phyloP scores from a whole-genome alignment of 2,329 filamentous ascomycete genomes.

The Cercospora sesami region DNA sequence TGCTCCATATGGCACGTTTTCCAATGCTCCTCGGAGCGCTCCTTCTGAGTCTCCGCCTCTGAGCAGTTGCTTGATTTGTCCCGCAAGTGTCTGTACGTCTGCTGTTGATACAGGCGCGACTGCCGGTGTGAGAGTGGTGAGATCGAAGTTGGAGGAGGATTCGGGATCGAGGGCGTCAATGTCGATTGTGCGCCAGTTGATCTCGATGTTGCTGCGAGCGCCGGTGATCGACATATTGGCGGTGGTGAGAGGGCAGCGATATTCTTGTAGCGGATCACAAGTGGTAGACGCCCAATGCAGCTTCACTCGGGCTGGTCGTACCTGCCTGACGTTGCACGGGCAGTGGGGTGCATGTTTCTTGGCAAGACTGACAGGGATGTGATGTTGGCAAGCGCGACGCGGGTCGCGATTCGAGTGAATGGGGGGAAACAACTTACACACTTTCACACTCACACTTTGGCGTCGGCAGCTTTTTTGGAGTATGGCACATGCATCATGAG shows the following conservation, averaged over 20 bases:
- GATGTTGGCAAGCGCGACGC: slow-evolving; percentile 7
- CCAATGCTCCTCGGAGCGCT: slow-evolving; percentile 77
- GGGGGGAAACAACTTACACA: neutral
- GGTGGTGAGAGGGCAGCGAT: neutral
- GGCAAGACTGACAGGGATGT: slow-evolving; percentile 8
- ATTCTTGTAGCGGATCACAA: neutral
- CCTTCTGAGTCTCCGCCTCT: slow-evolving; percentile 85
- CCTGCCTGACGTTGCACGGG: slow-evolving; percentile 15
- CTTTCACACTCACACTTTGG: neutral
- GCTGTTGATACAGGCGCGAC: slow-evolving; percentile 71
- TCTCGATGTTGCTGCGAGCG: slow-evolving; percentile 43
- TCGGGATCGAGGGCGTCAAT: slow-evolving; percentile 89
- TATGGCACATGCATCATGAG: slow-evolving; percentile 14
- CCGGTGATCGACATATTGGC: slow-evolving; percentile 20
- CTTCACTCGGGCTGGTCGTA: neutral
- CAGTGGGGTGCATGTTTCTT: slow-evolving; percentile 9
- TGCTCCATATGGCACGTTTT: slow-evolving; percentile 73
- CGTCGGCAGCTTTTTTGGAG: slow-evolving; percentile 6
- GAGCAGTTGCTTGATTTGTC: slow-evolving; percentile 83
- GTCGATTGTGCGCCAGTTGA: slow-evolving; percentile 85
- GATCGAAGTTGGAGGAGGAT: slow-evolving; percentile 87
- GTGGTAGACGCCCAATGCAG: neutral
- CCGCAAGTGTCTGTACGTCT: slow-evolving; percentile 74
- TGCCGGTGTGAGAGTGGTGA: slow-evolving; percentile 75
- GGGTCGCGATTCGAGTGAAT: slow-evolving; percentile 8